These are phyloP conservation scores for Gossypium bickii DNA, from an alignment of 345 rosid species.

Conservation along the genomic window DNA sequence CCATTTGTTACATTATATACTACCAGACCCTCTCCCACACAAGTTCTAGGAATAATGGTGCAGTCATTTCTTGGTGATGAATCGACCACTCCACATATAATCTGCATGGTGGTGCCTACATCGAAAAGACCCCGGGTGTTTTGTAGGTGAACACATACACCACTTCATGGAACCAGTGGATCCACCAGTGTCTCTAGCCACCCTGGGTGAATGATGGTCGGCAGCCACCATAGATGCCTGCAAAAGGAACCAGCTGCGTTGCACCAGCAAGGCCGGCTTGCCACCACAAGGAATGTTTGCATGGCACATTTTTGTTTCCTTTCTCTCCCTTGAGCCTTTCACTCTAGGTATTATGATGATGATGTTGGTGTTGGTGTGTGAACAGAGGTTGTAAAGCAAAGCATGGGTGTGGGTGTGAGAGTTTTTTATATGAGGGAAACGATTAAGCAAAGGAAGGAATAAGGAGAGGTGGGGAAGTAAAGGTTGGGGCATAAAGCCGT, in stretches of 20 bases:
- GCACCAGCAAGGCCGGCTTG: constrained; percentile 7
- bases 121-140: constrained; percentile 76
- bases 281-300: constrained; percentile 10
- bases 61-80: background rate
- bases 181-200: constrained; percentile 18
- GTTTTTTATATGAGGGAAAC: background rate
- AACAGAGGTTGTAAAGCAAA: constrained; percentile 12
- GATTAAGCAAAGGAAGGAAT: constrained; percentile 22
- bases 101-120: constrained; percentile 64
- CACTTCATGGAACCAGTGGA: constrained; percentile 24
- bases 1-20: background rate
- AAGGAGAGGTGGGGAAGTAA: constrained; percentile 26
- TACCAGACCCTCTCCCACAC: background rate
- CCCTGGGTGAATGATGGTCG: constrained; percentile 3
- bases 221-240: background rate
- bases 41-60: background rate
- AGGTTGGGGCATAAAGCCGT: constrained; percentile 10
- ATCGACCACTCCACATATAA: constrained; percentile 42
- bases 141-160: constrained; percentile 72
- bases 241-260: constrained; percentile 17
- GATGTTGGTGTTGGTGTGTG: background rate
- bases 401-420: constrained; percentile 9
- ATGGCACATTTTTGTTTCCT: constrained; percentile 27
- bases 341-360: background rate
- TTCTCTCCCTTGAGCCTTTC: background rate